Evolutionary conservation across 495 filamentous ascomycete genomes (phyloP).

Genomic region (Penicillium odoratum): DNA sequence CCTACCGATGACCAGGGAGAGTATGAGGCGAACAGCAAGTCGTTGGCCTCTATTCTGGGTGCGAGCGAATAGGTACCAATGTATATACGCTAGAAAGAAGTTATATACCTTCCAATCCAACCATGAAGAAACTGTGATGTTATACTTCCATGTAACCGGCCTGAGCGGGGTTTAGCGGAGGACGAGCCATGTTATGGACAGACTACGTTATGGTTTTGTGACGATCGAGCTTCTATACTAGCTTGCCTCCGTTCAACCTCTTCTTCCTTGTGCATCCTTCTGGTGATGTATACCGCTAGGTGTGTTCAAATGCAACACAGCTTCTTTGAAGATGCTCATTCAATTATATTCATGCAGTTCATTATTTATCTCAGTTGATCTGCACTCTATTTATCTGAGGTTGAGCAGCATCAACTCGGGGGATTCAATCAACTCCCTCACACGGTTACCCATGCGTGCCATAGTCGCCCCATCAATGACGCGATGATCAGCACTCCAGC

Average conservation of each 20-base stretch:
- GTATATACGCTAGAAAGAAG: not conserved
- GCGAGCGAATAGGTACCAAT: not conserved
- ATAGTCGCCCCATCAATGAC: constrained; percentile 93
- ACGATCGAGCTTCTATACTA: too few relatives aligned
- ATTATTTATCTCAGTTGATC: not conserved
- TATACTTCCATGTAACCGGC: not conserved
- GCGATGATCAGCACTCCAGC: constrained; percentile 96
- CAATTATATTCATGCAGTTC: not conserved
- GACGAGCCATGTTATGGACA: not conserved
- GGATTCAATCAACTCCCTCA: constrained; percentile 75
- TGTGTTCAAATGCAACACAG: too few relatives aligned
- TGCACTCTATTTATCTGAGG: constrained; percentile 36
- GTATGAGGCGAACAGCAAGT: constrained; percentile 17
- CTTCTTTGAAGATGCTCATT: not conserved
- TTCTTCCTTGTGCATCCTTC: too few relatives aligned
- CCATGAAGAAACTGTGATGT: not conserved
- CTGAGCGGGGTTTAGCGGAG: not conserved
- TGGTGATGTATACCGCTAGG: too few relatives aligned
- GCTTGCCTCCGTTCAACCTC: too few relatives aligned
- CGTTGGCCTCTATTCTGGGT: constrained; percentile 23
- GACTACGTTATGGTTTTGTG: too few relatives aligned
- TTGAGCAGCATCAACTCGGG: constrained; percentile 76
- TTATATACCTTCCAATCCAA: not conserved
- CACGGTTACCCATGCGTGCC: constrained; percentile 81
- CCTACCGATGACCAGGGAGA: constrained; percentile 23